Evolutionary conservation across 306 rosid genomes (phyloP).

Genomic region (Quercus variabilis): DNA sequence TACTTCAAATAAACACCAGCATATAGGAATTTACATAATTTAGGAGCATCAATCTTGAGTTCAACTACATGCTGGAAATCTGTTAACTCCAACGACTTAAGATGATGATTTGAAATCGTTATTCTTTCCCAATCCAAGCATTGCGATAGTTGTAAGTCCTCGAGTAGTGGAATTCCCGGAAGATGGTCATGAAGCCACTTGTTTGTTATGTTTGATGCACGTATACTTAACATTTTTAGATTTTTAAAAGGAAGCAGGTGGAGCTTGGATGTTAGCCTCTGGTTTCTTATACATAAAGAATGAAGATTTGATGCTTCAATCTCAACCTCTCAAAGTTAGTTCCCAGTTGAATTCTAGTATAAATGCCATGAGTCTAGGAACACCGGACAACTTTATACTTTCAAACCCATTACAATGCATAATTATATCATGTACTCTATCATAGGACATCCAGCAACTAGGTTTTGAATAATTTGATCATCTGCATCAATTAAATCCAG

Average conservation of each 20-base stretch:
- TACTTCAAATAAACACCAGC: too few relatives aligned
- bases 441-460: too few relatives aligned
- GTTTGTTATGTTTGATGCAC: not conserved
- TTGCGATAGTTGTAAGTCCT: constrained; percentile 4
- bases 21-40: too few relatives aligned
- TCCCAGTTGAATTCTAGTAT: too few relatives aligned
- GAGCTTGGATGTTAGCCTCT: too few relatives aligned
- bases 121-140: constrained; percentile 25
- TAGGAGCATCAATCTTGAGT: constrained; percentile 24
- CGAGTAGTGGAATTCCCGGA: constrained; percentile 17
- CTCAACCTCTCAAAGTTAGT: too few relatives aligned
- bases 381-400: too few relatives aligned
- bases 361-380: too few relatives aligned
- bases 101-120: constrained; percentile 20
- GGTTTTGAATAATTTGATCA: too few relatives aligned
- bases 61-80: constrained; percentile 7
- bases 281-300: not conserved
- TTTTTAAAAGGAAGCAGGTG: not conserved
- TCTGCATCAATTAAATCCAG: constrained; percentile 3
- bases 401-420: too few relatives aligned
- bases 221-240: not conserved
- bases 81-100: constrained; percentile 5
- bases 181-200: constrained; percentile 21
- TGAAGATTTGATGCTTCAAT: not conserved
- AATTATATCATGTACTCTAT: too few relatives aligned